Conservation (phyloP, 192 early-diverging fungal genomes). For the Coemansia sp. region DNA sequence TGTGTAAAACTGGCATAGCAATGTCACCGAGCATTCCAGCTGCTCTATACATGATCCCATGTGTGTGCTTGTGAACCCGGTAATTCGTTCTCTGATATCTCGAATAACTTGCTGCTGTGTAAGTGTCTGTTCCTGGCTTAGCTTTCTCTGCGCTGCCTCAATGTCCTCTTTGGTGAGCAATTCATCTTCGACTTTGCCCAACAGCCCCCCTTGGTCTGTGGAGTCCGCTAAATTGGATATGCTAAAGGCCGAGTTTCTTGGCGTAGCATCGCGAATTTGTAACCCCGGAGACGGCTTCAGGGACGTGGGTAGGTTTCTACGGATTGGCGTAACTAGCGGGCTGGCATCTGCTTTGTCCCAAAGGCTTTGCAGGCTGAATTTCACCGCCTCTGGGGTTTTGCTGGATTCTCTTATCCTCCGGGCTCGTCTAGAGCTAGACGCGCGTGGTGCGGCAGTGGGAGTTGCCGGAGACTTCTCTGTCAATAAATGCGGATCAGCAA, state of each 20-base stretch:
- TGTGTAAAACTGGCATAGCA: constrained; percentile 48
- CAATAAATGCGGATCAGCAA: constrained; percentile 9
- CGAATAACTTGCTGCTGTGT: constrained; percentile 49
- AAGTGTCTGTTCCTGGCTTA: constrained; percentile 26
- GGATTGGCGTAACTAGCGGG: constrained; percentile 13
- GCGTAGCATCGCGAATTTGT: background rate
- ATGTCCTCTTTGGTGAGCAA: constrained; percentile 35
- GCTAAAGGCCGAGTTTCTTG: background rate
- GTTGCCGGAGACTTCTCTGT: background rate
- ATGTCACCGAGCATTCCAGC: constrained; percentile 15
- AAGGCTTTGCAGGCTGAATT: constrained; percentile 16
- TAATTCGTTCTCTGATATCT: constrained; percentile 31
- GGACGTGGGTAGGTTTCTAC: constrained; percentile 5
- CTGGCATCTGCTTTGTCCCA: constrained; percentile 18
- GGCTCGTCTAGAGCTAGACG: background rate
- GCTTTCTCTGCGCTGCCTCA: constrained; percentile 30
- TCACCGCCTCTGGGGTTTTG: background rate
- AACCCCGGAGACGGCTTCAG: background rate
- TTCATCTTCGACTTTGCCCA: constrained; percentile 44
- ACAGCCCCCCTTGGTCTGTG: constrained; percentile 6
- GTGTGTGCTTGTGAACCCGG: constrained; percentile 12
- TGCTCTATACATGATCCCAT: background rate
- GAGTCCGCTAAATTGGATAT: background rate
- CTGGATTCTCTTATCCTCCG: too few relatives aligned
- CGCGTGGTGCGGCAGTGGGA: background rate